phyloP scores from a whole-genome alignment of 306 rosid genomes.

The Gastrolobium bilobum region DNA sequence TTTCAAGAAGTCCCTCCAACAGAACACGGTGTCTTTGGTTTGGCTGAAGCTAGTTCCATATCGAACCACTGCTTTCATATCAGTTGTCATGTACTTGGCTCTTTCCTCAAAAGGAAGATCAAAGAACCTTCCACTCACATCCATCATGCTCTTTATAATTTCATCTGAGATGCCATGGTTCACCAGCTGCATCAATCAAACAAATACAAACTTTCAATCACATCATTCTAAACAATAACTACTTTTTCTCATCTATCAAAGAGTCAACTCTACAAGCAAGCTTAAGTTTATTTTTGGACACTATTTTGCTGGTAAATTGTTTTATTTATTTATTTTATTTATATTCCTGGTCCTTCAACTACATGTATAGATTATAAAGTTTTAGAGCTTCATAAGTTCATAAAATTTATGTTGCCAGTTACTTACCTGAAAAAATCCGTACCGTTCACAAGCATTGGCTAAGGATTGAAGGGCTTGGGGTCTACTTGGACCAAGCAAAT shows the following conservation, averaged over 20 bases:
- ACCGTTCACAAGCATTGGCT: slow-evolving; percentile 67
- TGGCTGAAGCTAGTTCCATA: slow-evolving; percentile 94
- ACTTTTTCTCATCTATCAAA: background rate
- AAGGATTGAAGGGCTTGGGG: slow-evolving; percentile 66
- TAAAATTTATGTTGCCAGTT: background rate
- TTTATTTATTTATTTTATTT: too few species aligned
- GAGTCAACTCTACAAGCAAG: background rate
- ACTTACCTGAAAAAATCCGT: slow-evolving; percentile 86
- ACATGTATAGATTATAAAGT: background rate
- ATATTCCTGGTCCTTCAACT: too few species aligned
- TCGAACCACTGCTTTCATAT: slow-evolving; percentile 72
- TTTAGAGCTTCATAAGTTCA: background rate
- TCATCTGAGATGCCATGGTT: slow-evolving; percentile 81
- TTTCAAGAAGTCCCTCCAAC: slow-evolving; percentile 96
- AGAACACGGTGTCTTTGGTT: slow-evolving; percentile 72
- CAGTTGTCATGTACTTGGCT: slow-evolving; percentile 75
- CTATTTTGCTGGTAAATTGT: too few species aligned
- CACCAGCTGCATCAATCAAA: slow-evolving; percentile 63
- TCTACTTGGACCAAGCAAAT: slow-evolving; percentile 69
- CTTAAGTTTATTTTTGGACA: background rate
- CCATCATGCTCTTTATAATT: slow-evolving; percentile 65
- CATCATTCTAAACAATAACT: background rate
- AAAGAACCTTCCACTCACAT: slow-evolving; percentile 69
- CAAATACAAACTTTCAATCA: background rate
- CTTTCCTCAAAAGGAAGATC: slow-evolving; percentile 84